These are phyloP conservation scores for Pezicula carpinea DNA, from an alignment of 2,329 filamentous ascomycete species.

Conservation along the genomic window DNA sequence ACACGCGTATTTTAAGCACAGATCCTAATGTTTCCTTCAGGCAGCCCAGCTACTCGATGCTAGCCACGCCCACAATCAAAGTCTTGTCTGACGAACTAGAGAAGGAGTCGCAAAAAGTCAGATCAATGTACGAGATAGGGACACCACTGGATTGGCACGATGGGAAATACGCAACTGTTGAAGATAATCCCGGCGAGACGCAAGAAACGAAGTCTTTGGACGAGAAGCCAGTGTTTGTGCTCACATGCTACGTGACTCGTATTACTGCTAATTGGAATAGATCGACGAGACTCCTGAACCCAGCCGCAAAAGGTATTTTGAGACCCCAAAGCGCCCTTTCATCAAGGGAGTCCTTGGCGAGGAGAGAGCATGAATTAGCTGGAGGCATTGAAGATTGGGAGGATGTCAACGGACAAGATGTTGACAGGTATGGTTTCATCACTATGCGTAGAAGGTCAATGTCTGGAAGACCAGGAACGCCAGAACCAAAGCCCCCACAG, in stretches of 20 bases:
- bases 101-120: slow-evolving; percentile 29
- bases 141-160: slow-evolving; percentile 21
- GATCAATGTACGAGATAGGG: slow-evolving; percentile 30
- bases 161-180: slow-evolving; percentile 12
- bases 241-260: not conserved
- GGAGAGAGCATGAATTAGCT: slow-evolving; percentile 41
- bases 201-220: slow-evolving; percentile 5
- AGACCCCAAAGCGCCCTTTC: slow-evolving; percentile 21
- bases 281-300: slow-evolving; percentile 14
- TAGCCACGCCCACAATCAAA: slow-evolving; percentile 18
- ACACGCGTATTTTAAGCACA: not conserved
- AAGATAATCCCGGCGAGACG: slow-evolving; percentile 2
- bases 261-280: slow-evolving; percentile 16
- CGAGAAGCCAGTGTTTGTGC: slow-evolving; percentile 1
- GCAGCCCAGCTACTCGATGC: slow-evolving; percentile 25
- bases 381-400: slow-evolving; percentile 65
- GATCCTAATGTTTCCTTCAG: slow-evolving; percentile 17
- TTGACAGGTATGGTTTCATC: slow-evolving; percentile 68
- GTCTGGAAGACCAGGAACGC: slow-evolving; percentile 32
- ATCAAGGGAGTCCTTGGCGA: slow-evolving; percentile 18
- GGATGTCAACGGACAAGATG: slow-evolving; percentile 53
- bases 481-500: slow-evolving; percentile 26
- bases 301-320: slow-evolving; percentile 6
- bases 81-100: slow-evolving; percentile 26
- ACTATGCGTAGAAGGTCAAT: slow-evolving; percentile 36